Evolutionary conservation across 768 basidiomycete species (phyloP), one percentile per base, ranked within the genome.

Genomic region (Tulasnella calospora): DNA sequence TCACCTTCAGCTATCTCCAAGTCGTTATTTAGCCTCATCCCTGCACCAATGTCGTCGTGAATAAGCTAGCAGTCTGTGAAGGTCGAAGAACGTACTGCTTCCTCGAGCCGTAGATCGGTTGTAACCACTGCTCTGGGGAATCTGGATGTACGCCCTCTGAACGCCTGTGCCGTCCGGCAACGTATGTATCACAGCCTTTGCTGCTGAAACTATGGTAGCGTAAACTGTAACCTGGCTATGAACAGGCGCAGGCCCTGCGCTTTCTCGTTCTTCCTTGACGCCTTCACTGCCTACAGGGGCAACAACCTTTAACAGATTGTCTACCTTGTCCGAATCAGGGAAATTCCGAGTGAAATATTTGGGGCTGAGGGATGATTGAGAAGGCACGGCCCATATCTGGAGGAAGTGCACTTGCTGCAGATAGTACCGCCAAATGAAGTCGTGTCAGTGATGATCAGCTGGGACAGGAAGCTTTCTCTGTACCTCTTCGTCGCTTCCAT

Each of bases 331-430:
- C 15, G 87, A 91, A 81, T 98, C 95, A 10, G 89, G 85, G 84
- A 96, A 96, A 83, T 94, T 89, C 21, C 95, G 90, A 4, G 94
- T 98, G 85, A 89, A 98, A 84, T 98, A 98, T 74, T 90, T 89
- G 0, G 96, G 96, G 27, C 82, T 81, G 33, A 96, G 89, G 7
- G 86, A 82, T 9, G 81, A 23, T 30, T 83, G 82, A 80, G 84
- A 84, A 21, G 92, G 92, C 8, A 86, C 41, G 51, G 55, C 75
- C 75, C 75, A 76, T 51, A 76, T 76, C 55, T 76, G 75, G 21
- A 77, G 76, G 69, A 69, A 70, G 69, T 77, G 76, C 19, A 70
- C 76, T 40, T 46, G n/a, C 69, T 77, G 17, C 35, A 40, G 30
- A 46, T 76, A 19, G 21, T 12, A 19, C 10, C 23, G 35, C n/a